Evolutionary conservation across 1,284 basidiomycete genomes (phyloP), one percentile per base, ranked within the genome.

Genomic region (Marasmius fiardii): DNA sequence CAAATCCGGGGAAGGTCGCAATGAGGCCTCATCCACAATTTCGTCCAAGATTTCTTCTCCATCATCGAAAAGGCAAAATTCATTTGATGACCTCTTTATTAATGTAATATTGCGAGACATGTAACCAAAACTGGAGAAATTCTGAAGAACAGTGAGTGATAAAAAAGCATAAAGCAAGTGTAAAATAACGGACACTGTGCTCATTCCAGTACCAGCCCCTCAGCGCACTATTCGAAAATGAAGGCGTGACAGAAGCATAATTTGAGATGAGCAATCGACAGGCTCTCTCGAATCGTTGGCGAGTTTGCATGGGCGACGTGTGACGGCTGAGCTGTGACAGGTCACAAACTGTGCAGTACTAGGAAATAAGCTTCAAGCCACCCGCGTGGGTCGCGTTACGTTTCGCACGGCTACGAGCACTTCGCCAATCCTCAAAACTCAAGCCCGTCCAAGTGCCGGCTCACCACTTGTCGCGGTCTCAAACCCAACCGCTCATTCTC

Each of bases 281-380:
- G 34, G 81, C 81, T n/a, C 66, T 54, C 55, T 86, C 81, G 64
- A 90, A 91, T 58, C 84, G 71, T n/a, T 68, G 44, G 60, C 85
- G 82, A 62, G 84, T 79, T 58, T 85, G 68, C 68, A 80, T 77
- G 34, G 54, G 54, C 67, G 59, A 49, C 58, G 60, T 59, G 65
- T 63, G 48, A 43, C 53, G 57, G 43, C 53, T 64, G 55, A 1
- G 12, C 24, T 31, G 47, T 31, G 47, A 31, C n/a, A 31, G 24
- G 47, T 62, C 58, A 64, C 67, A 43, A n/a, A 45, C 67, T 75
- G 71, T 78, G 72, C 76, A 85, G 83, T 78, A 82, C 44, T 63
- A 74, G 63, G 60, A 65, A 59, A 26, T 73, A 76, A 72, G 69
- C 77, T 70, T 76, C 54, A 52, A 45, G 44, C 44, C 34, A 57